Base-by-base conservation (phyloP, 225 moss, liverwort and hornwort genomes). In the Antitrichia curtipendula region DNA sequence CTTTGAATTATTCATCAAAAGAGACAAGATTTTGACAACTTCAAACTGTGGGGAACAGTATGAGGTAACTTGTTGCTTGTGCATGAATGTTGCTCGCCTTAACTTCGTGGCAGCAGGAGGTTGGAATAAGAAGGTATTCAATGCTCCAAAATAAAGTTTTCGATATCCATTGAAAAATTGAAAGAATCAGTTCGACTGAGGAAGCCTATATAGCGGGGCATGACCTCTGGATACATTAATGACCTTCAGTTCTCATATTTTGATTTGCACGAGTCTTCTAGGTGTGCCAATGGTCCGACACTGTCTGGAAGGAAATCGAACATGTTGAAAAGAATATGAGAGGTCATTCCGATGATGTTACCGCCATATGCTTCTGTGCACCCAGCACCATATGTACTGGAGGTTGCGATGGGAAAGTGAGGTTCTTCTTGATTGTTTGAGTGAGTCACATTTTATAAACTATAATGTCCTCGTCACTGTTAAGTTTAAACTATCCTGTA, bases 271-370 rank as follows among this genome's bases (percentile, higher is more conserved):
- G 69, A 17, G 36, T 57, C 59, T 69, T 75, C 28, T 82, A 98
- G 97, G 95, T 98, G 76, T 97, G 96, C 86, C 88, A 95, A 88
- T 98, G 98, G 98, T 90, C 91, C 43, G 97, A 98, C 66, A 90
- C 78, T 20, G 74, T 93, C 34, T 91, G 87, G 84, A 92, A 92
- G 86, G 93, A 94, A 81, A 85, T 78, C 53, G 97, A 98, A 87
- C 90, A 90, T 64, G 79, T 98, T 31, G 97, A 95, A 80, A 96
- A 95, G 74, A 88, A 93, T 78, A 96, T 98, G 96, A 92, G 85
- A 78, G 98, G 98, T 52, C 98, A 98, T 82, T 92, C 88, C 18
- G 93, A 98, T 83, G 97, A 97, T 78, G 97, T 97, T 81, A 94
- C 91, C 6, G 90, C 95, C 80, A 92, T 97, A 70, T 95, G 94